These are phyloP conservation scores for Citrus glauca DNA, from an alignment of 345 rosid genomes.

Conservation along the genomic window DNA sequence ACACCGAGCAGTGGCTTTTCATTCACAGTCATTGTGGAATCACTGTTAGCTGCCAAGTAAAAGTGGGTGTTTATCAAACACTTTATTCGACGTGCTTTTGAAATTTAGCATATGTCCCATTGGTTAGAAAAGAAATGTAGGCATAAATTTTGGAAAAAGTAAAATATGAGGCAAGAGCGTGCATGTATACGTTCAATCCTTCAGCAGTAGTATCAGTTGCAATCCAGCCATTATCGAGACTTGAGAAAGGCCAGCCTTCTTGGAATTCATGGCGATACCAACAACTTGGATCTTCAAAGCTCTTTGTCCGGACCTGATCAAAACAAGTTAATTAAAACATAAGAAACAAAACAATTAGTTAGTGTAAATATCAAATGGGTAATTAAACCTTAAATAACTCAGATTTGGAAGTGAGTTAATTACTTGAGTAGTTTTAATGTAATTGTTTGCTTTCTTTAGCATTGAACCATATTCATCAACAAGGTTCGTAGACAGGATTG, in stretches of 20 bases:
- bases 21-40: too few species aligned
- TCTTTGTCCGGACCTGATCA: conserved; percentile 33
- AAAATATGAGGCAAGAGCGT: neutral
- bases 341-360: neutral
- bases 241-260: conserved; percentile 80
- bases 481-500: conserved; percentile 45
- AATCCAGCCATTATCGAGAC: conserved; percentile 10
- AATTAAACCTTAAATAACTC: too few species aligned
- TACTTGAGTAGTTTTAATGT: conserved; percentile 56
- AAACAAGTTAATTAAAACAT: neutral
- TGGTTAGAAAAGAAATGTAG: neutral
- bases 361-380: neutral
- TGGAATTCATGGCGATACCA: conserved; percentile 55
- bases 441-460: conserved; percentile 63
- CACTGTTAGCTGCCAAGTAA: too few species aligned
- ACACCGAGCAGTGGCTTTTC: too few species aligned
- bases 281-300: conserved; percentile 16
- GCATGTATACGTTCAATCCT: neutral
- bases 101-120: neutral
- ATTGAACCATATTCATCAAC: conserved; percentile 34
- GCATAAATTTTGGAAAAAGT: neutral
- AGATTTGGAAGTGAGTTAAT: neutral
- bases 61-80: neutral
- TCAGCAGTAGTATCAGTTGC: neutral
- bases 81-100: neutral